Evolutionary conservation across 441 rosid species (phyloP).

Genomic region (Euphorbia celastroides): DNA sequence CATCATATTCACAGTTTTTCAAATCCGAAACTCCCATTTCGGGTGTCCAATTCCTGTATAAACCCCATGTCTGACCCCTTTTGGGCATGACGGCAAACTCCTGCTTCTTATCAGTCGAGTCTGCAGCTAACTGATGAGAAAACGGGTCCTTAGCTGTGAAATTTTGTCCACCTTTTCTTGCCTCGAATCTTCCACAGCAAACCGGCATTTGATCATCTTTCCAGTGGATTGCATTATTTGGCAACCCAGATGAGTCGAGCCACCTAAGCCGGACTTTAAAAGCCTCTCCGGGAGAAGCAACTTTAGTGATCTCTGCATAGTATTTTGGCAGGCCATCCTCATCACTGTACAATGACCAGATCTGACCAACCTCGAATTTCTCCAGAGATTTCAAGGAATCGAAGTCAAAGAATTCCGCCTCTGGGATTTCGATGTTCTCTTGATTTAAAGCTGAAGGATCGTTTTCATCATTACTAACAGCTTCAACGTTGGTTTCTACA

Average conservation of each 20-base stretch:
- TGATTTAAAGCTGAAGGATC: conserved; percentile 14
- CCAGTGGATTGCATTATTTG: conserved; percentile 38
- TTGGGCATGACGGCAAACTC: conserved; percentile 44
- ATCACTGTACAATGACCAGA: conserved; percentile 76
- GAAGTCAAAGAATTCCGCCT: conserved; percentile 53
- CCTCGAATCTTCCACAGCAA: conserved; percentile 58
- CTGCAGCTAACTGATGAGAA: conserved; percentile 51
- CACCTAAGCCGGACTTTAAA: conserved; percentile 43
- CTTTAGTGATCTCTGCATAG: conserved; percentile 43
- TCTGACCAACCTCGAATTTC: conserved; percentile 52
- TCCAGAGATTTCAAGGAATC: conserved; percentile 44
- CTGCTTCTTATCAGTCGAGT: conserved; percentile 18
- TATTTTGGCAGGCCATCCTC: conserved; percentile 84
- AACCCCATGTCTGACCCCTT: conserved; percentile 70
- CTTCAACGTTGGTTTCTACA: conserved; percentile 16
- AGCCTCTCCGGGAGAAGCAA: conserved; percentile 29
- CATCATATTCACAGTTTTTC: conserved; percentile 51
- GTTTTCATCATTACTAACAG: conserved; percentile 17
- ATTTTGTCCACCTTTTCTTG: conserved; percentile 20
- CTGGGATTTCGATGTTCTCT: conserved; percentile 38
- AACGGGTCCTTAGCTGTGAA: conserved; percentile 32
- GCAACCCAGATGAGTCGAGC: conserved; percentile 33
- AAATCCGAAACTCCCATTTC: conserved; percentile 36
- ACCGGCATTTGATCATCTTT: conserved; percentile 43
- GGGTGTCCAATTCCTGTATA: conserved; percentile 58